These are phyloP conservation scores for Colletotrichum caudatum DNA, from an alignment of 2,329 filamentous ascomycete genomes.

Conservation along the genomic window DNA sequence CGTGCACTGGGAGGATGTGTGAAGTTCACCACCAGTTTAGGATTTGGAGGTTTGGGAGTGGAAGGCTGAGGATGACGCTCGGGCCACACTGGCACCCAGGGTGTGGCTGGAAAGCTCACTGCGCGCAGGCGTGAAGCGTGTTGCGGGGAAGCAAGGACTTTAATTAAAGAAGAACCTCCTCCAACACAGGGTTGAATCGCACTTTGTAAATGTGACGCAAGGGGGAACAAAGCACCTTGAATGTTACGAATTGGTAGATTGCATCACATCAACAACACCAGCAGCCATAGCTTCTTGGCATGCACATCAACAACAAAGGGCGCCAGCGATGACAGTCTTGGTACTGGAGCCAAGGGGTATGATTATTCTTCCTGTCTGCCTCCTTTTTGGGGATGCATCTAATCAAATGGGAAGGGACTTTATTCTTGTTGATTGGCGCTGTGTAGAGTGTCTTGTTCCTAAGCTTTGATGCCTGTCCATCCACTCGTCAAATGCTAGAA, in stretches of 20 bases:
- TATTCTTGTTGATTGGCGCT: constrained; percentile 35
- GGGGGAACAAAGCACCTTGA: constrained; percentile 5
- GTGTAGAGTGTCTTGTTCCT: constrained; percentile 41
- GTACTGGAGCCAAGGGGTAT: constrained; percentile 16
- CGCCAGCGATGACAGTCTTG: neutral
- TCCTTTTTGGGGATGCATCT: constrained; percentile 18
- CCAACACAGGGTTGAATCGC: neutral
- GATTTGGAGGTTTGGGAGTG: constrained; percentile 41
- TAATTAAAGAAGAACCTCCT: constrained; percentile 30
- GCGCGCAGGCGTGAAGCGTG: constrained; percentile 26
- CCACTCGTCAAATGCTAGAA: constrained; percentile 30
- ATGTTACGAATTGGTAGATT: neutral
- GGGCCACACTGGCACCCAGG: constrained; percentile 31
- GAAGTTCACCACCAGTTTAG: constrained; percentile 37
- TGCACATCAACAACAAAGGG: constrained; percentile 1
- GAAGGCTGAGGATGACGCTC: constrained; percentile 41
- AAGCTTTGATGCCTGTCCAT: constrained; percentile 41
- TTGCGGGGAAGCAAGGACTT: constrained; percentile 42
- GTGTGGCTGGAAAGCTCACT: constrained; percentile 39
- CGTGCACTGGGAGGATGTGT: constrained; percentile 16
- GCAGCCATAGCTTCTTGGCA: neutral
- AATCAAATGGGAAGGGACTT: constrained; percentile 34
- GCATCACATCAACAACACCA: neutral
- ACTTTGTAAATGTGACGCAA: neutral
- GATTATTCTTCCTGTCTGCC: constrained; percentile 31